Conservation (phyloP, 78 protist species). For the Dictyostelium firmibasis region DNA sequence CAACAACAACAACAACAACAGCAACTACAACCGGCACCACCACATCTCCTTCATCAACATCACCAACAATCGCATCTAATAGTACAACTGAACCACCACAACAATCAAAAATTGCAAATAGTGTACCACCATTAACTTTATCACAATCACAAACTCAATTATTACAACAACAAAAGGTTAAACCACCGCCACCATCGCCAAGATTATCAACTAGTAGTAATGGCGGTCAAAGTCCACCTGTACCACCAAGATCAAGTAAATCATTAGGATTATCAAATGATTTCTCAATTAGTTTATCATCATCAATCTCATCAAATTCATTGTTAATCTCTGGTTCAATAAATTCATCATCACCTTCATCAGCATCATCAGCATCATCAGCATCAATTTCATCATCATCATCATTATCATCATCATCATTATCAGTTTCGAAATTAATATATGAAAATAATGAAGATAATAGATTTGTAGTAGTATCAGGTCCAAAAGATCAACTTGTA, state of each 20-base stretch:
- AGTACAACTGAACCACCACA: too few relatives aligned
- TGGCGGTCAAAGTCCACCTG: not conserved
- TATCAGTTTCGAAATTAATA: not conserved
- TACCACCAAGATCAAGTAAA: conserved; percentile 14
- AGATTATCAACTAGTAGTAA: not conserved
- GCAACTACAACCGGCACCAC: not conserved
- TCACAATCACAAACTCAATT: not conserved
- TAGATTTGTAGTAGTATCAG: conserved; percentile 29
- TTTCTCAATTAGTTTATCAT: not conserved
- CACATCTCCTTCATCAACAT: not conserved
- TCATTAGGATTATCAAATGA: not conserved
- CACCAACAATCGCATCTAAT: not conserved
- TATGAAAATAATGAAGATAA: conserved; percentile 31
- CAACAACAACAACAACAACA: not conserved
- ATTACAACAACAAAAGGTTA: not conserved
- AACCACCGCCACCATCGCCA: not conserved
- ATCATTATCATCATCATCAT: not conserved
- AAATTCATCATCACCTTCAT: not conserved
- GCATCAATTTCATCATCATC: not conserved
- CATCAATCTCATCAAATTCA: not conserved
- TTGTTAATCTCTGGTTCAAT: not conserved
- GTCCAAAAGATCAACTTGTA: conserved; percentile 46
- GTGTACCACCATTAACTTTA: not conserved
- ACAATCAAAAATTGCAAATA: not conserved
- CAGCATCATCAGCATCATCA: not conserved